phyloP scores from a whole-genome alignment of 768 basidiomycete genomes.

The Termitomyces sp. region DNA sequence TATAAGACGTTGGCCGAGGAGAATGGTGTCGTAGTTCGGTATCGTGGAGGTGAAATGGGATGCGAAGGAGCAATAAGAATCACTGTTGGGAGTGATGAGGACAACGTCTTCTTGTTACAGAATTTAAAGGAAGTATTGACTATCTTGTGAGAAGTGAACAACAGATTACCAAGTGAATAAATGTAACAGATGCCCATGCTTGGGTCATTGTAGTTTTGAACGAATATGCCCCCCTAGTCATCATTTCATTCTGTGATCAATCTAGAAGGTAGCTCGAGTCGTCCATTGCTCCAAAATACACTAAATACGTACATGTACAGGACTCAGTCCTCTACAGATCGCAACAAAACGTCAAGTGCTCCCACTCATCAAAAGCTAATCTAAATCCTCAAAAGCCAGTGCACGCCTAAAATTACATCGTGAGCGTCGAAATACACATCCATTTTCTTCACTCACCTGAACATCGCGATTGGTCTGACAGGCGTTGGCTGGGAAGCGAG shows the following conservation, averaged over 20 bases:
- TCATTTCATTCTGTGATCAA: neutral
- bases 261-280: neutral
- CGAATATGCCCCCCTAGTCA: neutral
- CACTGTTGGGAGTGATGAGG: conserved; percentile 80
- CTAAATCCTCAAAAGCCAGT: neutral
- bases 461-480: neutral
- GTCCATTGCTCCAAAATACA: neutral
- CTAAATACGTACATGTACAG: neutral
- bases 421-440: neutral
- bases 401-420: neutral
- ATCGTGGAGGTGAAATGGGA: conserved; percentile 79
- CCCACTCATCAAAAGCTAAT: neutral
- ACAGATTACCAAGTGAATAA: neutral
- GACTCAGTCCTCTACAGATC: neutral
- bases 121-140: conserved; percentile 47
- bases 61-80: conserved; percentile 86
- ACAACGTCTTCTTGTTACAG: conserved; percentile 58
- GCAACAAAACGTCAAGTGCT: neutral
- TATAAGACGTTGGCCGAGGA: conserved; percentile 85
- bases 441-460: neutral
- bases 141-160: conserved; percentile 12
- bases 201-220: neutral
- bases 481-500: neutral
- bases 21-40: conserved; percentile 85
- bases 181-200: neutral